Conservation (phyloP, 192 early-diverging fungal species). For the Linnemannia hyalina region DNA sequence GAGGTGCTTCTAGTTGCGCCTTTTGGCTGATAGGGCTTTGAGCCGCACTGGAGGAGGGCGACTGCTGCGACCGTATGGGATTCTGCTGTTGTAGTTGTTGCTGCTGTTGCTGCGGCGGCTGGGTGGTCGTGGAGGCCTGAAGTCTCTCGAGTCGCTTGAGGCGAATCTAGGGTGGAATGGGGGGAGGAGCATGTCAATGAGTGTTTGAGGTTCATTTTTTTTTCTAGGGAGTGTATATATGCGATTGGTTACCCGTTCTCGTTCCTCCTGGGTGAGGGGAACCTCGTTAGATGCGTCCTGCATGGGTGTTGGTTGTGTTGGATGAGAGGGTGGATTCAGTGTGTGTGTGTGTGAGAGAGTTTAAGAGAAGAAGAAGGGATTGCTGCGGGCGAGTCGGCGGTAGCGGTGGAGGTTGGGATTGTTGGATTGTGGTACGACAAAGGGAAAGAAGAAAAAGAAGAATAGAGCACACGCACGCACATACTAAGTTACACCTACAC, state of each 20-base stretch:
- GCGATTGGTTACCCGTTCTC: slow-evolving; percentile 35
- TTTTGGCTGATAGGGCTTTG: slow-evolving; percentile 12
- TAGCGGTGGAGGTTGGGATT: too few species aligned
- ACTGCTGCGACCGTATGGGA: neutral
- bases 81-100: slow-evolving; percentile 14
- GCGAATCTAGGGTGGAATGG: slow-evolving; percentile 63
- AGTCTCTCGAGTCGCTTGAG: slow-evolving; percentile 75
- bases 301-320: slow-evolving; percentile 20
- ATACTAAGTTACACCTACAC: too few species aligned
- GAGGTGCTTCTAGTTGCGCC: neutral
- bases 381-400: too few species aligned
- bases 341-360: too few species aligned
- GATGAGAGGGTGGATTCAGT: neutral
- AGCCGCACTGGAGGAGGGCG: slow-evolving; percentile 12
- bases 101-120: slow-evolving; percentile 19
- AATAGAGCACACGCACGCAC: too few species aligned
- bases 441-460: too few species aligned
- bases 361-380: too few species aligned
- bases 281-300: slow-evolving; percentile 56
- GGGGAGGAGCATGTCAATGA: neutral
- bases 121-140: slow-evolving; percentile 39
- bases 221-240: too few species aligned
- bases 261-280: slow-evolving; percentile 47
- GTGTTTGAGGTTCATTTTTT: neutral
- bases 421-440: too few species aligned